These are phyloP conservation scores for Saccharomyces paradoxus DNA, from an alignment of 805 yeast genomes.

Conservation along the genomic window DNA sequence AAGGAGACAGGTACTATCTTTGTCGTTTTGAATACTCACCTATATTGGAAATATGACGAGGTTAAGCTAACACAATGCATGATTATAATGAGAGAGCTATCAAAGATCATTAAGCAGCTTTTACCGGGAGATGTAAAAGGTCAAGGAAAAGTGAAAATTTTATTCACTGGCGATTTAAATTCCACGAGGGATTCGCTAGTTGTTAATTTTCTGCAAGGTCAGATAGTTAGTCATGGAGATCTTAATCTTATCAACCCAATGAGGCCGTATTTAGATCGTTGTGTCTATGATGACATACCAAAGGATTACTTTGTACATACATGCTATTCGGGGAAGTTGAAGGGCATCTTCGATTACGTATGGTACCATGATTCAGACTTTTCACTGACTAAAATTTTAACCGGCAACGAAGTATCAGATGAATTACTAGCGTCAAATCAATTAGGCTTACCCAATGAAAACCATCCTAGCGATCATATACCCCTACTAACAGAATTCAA, in stretches of 20 bases:
- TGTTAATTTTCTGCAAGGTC: conserved; percentile 35
- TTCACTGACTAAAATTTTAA: conserved; percentile 38
- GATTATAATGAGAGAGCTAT: conserved; percentile 33
- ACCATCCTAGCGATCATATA: conserved; percentile 52
- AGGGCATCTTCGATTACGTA: conserved; percentile 50
- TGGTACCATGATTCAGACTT: conserved; percentile 42
- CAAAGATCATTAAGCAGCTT: conserved; percentile 20
- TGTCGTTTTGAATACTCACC: conserved; percentile 50
- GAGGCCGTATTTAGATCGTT: conserved; percentile 28
- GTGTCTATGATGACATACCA: conserved; percentile 26
- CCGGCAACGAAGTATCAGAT: conserved; percentile 34
- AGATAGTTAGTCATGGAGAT: conserved; percentile 23
- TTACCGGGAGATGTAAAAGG: conserved; percentile 18
- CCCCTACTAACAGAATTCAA: conserved; percentile 35
- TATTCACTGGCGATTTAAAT: conserved; percentile 53
- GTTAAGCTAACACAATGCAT: conserved; percentile 48
- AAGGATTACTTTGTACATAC: conserved; percentile 32
- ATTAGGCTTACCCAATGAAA: conserved; percentile 46
- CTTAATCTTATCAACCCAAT: conserved; percentile 27
- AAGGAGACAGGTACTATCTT: conserved; percentile 32
- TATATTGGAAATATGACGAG: conserved; percentile 52
- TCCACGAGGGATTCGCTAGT: conserved; percentile 44
- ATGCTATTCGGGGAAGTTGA: conserved; percentile 42
- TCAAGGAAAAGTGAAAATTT: conserved; percentile 28
- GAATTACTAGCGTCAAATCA: conserved; percentile 18